Percentiles rank a stretch among this genome's conserved stretches.
These are phyloP conservation scores for Biancaea sappan DNA, from an alignment of 306 rosid genomes.

Conservation along the genomic window DNA sequence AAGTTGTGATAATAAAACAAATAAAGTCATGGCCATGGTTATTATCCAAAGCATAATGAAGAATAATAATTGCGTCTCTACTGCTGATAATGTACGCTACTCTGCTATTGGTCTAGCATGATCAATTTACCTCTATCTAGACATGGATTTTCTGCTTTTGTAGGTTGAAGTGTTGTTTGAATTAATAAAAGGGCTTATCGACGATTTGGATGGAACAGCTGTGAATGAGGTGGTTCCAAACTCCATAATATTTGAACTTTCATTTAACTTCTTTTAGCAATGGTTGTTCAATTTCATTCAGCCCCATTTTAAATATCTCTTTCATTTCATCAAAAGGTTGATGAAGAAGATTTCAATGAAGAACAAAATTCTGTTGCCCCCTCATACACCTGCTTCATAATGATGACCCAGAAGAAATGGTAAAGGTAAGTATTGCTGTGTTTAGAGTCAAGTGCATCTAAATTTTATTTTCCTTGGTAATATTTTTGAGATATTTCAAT, in stretches of 20 bases:
- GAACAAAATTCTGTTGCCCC: slow-evolving; percentile 92
- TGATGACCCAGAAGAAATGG: slow-evolving; percentile 91
- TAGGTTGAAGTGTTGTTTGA: slow-evolving; percentile 96
- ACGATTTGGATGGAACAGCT: slow-evolving; percentile 74
- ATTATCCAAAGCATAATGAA: slow-evolving; percentile 94
- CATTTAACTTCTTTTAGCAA: too few relatives aligned
- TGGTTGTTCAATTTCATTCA: slow-evolving; percentile 7
- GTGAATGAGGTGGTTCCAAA: slow-evolving; percentile 66
- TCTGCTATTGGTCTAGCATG: slow-evolving; percentile 31
- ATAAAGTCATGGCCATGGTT: slow-evolving; percentile 93
- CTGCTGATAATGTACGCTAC: slow-evolving; percentile 73
- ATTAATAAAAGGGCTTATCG: slow-evolving; percentile 87
- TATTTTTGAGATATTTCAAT: not conserved
- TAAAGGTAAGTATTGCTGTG: slow-evolving; percentile 64
- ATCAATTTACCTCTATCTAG: slow-evolving; percentile 23
- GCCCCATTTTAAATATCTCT: slow-evolving; percentile 5
- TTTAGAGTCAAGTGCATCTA: not conserved
- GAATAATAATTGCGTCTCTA: slow-evolving; percentile 75
- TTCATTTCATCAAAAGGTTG: slow-evolving; percentile 49
- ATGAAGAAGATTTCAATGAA: slow-evolving; percentile 98
- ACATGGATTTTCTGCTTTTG: slow-evolving; percentile 26
- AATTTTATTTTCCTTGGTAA: not conserved
- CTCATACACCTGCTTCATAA: slow-evolving; percentile 89
- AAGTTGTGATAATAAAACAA: slow-evolving; percentile 79
- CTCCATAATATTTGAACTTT: slow-evolving; percentile 15